phyloP scores from a whole-genome alignment of 139 green algal species.

The Chlorella sorokiniana region DNA sequence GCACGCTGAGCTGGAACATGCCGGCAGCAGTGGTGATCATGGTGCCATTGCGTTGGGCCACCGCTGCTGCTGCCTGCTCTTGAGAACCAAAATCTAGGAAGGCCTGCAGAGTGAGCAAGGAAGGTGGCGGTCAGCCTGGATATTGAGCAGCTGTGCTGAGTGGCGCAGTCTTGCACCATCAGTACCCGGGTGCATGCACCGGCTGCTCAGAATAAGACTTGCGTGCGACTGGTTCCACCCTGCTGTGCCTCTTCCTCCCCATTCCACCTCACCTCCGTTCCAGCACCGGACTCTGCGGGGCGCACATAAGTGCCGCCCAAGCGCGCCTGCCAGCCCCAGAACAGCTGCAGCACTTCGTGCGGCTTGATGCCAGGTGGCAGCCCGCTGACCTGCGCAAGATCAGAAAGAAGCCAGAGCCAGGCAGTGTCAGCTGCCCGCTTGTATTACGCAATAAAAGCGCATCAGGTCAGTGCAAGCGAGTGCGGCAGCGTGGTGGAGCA shows the following conservation, averaged over 20 bases:
- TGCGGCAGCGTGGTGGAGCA: too few species aligned
- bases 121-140: not conserved
- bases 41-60: conserved; percentile 44
- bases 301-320: not conserved
- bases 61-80: conserved; percentile 62
- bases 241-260: too few species aligned
- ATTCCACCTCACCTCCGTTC: too few species aligned
- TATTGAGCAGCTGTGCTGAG: too few species aligned
- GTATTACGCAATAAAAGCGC: too few species aligned
- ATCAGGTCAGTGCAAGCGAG: too few species aligned
- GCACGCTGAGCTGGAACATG: conserved; percentile 36
- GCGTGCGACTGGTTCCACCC: too few species aligned
- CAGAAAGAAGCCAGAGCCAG: not conserved
- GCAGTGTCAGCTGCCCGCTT: too few species aligned
- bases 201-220: too few species aligned
- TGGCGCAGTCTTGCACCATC: not conserved
- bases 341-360: conserved; percentile 40
- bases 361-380: conserved; percentile 32
- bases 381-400: conserved; percentile 4
- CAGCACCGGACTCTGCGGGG: not conserved
- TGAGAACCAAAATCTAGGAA: conserved; percentile 77
- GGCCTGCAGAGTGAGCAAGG: conserved; percentile 42
- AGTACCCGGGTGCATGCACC: too few species aligned
- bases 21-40: conserved; percentile 38
- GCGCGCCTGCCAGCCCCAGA: conserved; percentile 33